Base-by-base conservation (phyloP, 1,139 yeast genomes). In the Suhomyces wounanorum region DNA sequence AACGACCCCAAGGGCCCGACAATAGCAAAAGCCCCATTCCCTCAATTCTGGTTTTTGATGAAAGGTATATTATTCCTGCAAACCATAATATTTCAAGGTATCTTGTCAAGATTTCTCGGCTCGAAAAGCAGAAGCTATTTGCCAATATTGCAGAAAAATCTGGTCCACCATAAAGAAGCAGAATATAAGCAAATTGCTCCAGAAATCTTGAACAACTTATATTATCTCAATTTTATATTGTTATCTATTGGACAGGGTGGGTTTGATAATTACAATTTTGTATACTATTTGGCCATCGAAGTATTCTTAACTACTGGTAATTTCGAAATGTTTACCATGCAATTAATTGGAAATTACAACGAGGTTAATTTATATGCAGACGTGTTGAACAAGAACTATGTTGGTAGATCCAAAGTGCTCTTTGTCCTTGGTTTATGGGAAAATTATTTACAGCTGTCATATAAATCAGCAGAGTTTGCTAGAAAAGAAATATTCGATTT, bases 221-320 rank as follows among this genome's bases (percentile, higher is more conserved):
- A 78, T 58, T 71, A 81, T 53, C 52, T 83, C 47, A 79, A 84
- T 54, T 85, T 81, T 58, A 73, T 86, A 7, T 64, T 85, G 13
- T 75, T 81, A 38, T 73, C 82, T 17, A 77, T 87, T 16, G 94
- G 95, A 0, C 78, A 81, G 39, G 87, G 89, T 1, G 90, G 90
- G 1, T 87, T 87, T 62, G 87, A 85, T 48, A 76, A 82, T 18
- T 87, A 83, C 63, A 85, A 84, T 58, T 86, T 84, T 63, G 83
- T 85, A n/a, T 81, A 82, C 57, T 73, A 78, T 44, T 67, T 83
- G 3, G 65, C 82, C 16, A 54, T 82, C 7, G 89, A 84, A 50
- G 48, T 70, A 59, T 76, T 49, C 43, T 79, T 59, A 49, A 73
- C 54, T 63, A 71, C 61, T 54, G 54, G 60, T 11, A 14, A 49